Base-by-base conservation (phyloP, 140 eudicot species). In the Oenanthe javanica region DNA sequence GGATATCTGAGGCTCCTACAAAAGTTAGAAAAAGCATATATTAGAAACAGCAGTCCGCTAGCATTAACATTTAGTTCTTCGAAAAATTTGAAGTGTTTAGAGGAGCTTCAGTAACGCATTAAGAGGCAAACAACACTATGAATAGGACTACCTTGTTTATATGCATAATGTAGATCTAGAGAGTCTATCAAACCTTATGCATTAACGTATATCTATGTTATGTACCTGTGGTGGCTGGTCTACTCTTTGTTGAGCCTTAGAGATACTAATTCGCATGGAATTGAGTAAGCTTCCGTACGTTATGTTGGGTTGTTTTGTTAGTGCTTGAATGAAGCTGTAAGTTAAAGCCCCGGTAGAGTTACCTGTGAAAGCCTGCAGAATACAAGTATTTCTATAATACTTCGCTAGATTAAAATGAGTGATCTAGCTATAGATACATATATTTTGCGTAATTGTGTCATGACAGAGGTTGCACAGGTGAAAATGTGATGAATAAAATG, bases 1-100 rank as follows among this genome's bases (percentile, higher is more conserved):
- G 43, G 89, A 78, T 52, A 89, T 80, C 23, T 85, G 88, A 85
- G 91, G 89, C 84, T 87, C 93, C 93, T 89, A 72, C 91, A 89
- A 42, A 70, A 52, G 76, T 38, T 57, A 25, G 46, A 57, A 71
- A 27, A 61, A 10, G 38, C 38, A 0, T 63, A 23, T 23, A 63
- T 23, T 3, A 63, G 40, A 23, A 63, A 9, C 38, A 63, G 70
- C 13, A 57, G 12, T 51, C 74, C 4, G 16, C 45, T 59, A 40
- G 81, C 81, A 82, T 40, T 9, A 50, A 0, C 7, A 51, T 18
- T 19, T 2, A 4, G 2, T 67, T 25, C 5, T 27, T 27, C 8
- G 70, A 66, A 50, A 50, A 12, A 11, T 13, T 52, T 18, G 0
- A 52, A 52, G 21, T 48, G 51, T 7, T 31, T 31, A 31, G 27